Percentiles rank a stretch among this genome's conserved stretches.
Evolutionary conservation across 805 yeast species (phyloP).

Genomic region (Saccharomyces kudriavzevii): DNA sequence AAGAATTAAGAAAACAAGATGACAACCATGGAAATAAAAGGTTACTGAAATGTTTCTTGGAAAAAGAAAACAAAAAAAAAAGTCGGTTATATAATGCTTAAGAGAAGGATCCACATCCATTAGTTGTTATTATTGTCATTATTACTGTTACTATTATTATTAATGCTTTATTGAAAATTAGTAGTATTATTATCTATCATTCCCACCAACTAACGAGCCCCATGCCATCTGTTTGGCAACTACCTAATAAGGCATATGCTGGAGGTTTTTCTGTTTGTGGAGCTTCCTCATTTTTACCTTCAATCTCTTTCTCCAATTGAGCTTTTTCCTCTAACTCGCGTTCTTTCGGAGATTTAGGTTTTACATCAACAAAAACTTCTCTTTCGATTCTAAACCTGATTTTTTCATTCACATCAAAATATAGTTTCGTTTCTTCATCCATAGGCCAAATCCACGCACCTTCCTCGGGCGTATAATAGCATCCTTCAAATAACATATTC

Average conservation of each 20-base stretch:
- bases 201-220: constrained; percentile 98
- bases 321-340: constrained; percentile 33
- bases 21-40: background rate
- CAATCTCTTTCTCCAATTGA: constrained; percentile 17
- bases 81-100: background rate
- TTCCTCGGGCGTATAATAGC: constrained; percentile 60
- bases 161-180: background rate
- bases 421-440: constrained; percentile 63
- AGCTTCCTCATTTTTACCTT: constrained; percentile 21
- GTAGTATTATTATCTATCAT: constrained; percentile 20
- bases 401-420: constrained; percentile 83
- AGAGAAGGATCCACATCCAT: background rate
- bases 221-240: constrained; percentile 95
- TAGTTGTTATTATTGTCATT: background rate
- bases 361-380: constrained; percentile 74
- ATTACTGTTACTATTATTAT: constrained; percentile 2
- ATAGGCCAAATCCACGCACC: constrained; percentile 94
- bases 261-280: constrained; percentile 42
- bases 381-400: constrained; percentile 87
- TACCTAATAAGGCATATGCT: constrained; percentile 77
- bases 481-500: constrained; percentile 68
- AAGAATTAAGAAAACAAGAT: background rate
- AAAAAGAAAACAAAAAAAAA: background rate
- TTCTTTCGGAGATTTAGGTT: constrained; percentile 64
- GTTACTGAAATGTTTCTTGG: background rate